Base-by-base conservation (phyloP, 768 basidiomycete species). In the Naganishia vaughanmartiniae region DNA sequence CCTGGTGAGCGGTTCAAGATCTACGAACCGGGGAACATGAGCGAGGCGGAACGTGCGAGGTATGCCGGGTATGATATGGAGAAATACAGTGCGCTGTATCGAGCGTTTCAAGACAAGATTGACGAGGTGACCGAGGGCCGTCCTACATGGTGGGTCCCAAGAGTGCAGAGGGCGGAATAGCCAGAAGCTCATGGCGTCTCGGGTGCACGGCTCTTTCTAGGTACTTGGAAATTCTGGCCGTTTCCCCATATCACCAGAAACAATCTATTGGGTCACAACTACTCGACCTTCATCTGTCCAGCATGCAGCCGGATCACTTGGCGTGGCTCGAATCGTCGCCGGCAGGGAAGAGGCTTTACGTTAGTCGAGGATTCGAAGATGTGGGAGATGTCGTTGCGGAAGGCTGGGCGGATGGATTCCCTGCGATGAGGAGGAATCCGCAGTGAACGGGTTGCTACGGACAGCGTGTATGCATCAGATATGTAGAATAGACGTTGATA, bases 161-260 rank as follows among this genome's bases (percentile, higher is more conserved):
- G 28, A 6, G 5, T 7, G 17, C 2, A 6, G 5, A n/a, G n/a
- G n/a, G n/a, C n/a, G n/a, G n/a, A n/a, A n/a, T n/a, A n/a, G n/a
- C n/a, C n/a, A n/a, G 46, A 21, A 46, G 46, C 46, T 46, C 46
- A 46, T 46, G 46, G 6, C 36, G 36, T 6, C 36, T 12, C 36
- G 36, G n/a, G n/a, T n/a, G n/a, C 5, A 46, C 6, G 46, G 46
- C 31, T 10, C 31, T 2, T 6, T 34, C 14, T 36, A 71, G 70
- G 70, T 71, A 71, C 45, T 53, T 71, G 12, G 70, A 71, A 48
- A 71, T 71, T 31, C 70, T 71, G 6, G 70, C 70, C 2, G 66
- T 71, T 45, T 65, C 66, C 24, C 70, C 70, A n/a, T 28, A 34
- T 12, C 54, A 66, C 42, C 70, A 71, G 53, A 54, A 56, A 15